Conservation (phyloP, 805 yeast genomes). For the Starmerella asiatica region DNA sequence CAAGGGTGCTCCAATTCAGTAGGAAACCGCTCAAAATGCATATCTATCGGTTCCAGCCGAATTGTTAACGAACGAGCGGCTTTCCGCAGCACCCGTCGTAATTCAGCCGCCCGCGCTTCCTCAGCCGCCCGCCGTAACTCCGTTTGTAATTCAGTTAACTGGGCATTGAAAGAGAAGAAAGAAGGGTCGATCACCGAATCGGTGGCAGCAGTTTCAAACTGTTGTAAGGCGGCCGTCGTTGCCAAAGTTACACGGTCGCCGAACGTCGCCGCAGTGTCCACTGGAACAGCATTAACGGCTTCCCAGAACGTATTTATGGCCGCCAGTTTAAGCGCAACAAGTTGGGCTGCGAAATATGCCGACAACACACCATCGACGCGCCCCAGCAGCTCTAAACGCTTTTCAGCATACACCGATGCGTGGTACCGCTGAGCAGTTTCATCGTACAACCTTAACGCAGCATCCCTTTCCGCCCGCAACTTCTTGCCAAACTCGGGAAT, state of each 20-base stretch:
- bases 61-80: conserved; percentile 28
- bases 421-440: conserved; percentile 64
- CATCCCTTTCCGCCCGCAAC: conserved; percentile 34
- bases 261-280: conserved; percentile 16
- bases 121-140: conserved; percentile 28
- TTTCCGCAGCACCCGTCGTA: conserved; percentile 30
- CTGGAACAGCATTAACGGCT: conserved; percentile 6
- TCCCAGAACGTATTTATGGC: conserved; percentile 25
- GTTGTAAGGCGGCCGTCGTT: conserved; percentile 14
- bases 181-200: conserved; percentile 28
- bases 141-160: conserved; percentile 21
- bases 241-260: conserved; percentile 24
- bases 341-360: conserved; percentile 33
- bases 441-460: conserved; percentile 46
- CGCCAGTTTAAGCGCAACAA: conserved; percentile 29
- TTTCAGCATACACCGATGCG: conserved; percentile 49
- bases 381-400: conserved; percentile 36
- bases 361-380: conserved; percentile 34
- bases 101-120: conserved; percentile 23
- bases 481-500: conserved; percentile 24
- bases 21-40: conserved; percentile 27
- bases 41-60: conserved; percentile 26
- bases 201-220: conserved; percentile 27
- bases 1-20: conserved; percentile 46
- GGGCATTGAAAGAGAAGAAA: conserved; percentile 19